Evolutionary conservation across 805 yeast species (phyloP).

Genomic region (Jamesozyma spencerorum): DNA sequence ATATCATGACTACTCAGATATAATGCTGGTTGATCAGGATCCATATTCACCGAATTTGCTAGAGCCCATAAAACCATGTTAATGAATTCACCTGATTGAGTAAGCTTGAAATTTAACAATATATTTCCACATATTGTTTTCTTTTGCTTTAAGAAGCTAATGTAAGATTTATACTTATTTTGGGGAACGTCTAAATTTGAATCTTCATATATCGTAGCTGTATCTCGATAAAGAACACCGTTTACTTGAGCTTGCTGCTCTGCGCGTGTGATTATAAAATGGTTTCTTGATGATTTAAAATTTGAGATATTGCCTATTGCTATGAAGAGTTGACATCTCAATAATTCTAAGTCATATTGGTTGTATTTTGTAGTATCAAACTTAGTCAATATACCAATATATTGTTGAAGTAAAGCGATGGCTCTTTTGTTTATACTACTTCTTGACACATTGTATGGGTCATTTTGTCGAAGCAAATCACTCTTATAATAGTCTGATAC

Average conservation of each 20-base stretch:
- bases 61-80: slow-evolving; percentile 25
- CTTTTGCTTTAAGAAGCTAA: slow-evolving; percentile 16
- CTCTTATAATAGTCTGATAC: slow-evolving; percentile 25
- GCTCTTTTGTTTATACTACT: slow-evolving; percentile 30
- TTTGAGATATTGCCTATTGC: slow-evolving; percentile 16
- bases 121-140: slow-evolving; percentile 14
- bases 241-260: background rate
- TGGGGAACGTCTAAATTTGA: background rate
- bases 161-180: slow-evolving; percentile 19
- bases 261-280: background rate
- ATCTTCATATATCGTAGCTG: background rate
- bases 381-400: slow-evolving; percentile 13
- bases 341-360: slow-evolving; percentile 16
- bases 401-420: slow-evolving; percentile 21
- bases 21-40: slow-evolving; percentile 2
- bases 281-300: background rate
- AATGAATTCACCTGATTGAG: slow-evolving; percentile 17
- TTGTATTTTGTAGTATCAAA: slow-evolving; percentile 11
- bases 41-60: slow-evolving; percentile 13
- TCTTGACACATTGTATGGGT: slow-evolving; percentile 22
- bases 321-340: slow-evolving; percentile 26
- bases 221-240: background rate
- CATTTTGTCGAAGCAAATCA: slow-evolving; percentile 18
- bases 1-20: slow-evolving; percentile 15
- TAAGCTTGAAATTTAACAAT: slow-evolving; percentile 14